Percentiles rank a stretch among this genome's conserved stretches.
These are phyloP conservation scores for Isatis lusitanica DNA, from an alignment of 441 rosid species.

Conservation along the genomic window DNA sequence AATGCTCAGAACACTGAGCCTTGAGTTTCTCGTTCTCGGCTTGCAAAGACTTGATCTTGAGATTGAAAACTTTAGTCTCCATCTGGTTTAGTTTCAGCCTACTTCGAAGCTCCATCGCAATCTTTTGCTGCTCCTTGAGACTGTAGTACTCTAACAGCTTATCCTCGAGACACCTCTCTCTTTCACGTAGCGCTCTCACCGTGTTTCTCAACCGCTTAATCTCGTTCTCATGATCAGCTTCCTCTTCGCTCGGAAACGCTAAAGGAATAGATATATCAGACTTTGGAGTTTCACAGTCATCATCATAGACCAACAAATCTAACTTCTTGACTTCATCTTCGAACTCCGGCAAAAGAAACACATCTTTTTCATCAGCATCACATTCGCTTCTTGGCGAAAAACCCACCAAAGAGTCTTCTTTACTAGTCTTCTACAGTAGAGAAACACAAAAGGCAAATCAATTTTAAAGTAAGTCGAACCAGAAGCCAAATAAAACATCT, in stretches of 20 bases:
- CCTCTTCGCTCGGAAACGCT: slow-evolving; percentile 43
- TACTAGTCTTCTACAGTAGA: slow-evolving; percentile 13
- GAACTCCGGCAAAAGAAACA: slow-evolving; percentile 57
- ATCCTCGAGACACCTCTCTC: slow-evolving; percentile 73
- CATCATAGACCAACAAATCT: slow-evolving; percentile 25
- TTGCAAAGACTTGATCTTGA: slow-evolving; percentile 72
- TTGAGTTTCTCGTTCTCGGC: slow-evolving; percentile 64
- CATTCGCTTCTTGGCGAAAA: slow-evolving; percentile 44
- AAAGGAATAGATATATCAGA: slow-evolving; percentile 43
- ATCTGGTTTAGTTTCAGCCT: slow-evolving; percentile 64
- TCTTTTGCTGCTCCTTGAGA: slow-evolving; percentile 77
- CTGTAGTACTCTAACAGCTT: slow-evolving; percentile 83
- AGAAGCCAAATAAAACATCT: background rate
- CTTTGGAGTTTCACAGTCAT: slow-evolving; percentile 35
- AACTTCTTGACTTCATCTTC: slow-evolving; percentile 49
- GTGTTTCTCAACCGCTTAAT: slow-evolving; percentile 54
- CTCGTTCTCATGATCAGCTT: slow-evolving; percentile 58
- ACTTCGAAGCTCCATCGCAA: slow-evolving; percentile 73
- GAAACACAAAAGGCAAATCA: background rate
- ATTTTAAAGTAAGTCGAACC: background rate
- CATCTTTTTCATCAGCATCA: slow-evolving; percentile 43
- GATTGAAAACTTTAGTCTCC: slow-evolving; percentile 68
- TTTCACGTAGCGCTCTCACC: slow-evolving; percentile 59
- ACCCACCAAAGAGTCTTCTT: slow-evolving; percentile 34
- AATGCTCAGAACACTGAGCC: slow-evolving; percentile 57